These are phyloP conservation scores for Aspergillus fijiensis DNA, from an alignment of 2,329 filamentous ascomycete genomes.

Conservation along the genomic window DNA sequence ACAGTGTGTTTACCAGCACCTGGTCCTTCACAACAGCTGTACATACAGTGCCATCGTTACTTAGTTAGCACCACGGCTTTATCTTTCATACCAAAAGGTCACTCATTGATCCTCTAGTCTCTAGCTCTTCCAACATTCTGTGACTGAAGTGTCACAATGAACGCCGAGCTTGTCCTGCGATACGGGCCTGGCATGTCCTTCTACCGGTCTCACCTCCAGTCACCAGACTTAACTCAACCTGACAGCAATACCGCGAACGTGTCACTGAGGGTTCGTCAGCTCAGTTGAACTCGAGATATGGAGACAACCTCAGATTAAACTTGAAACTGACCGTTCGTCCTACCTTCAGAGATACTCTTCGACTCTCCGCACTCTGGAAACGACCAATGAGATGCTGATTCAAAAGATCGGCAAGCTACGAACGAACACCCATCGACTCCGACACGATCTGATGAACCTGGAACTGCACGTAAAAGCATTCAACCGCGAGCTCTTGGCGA, in stretches of 20 bases:
- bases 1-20: neutral
- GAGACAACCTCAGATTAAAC: neutral
- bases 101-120: slow-evolving; percentile 13
- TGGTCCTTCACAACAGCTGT: neutral
- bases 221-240: neutral
- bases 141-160: slow-evolving; percentile 14
- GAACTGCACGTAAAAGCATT: slow-evolving; percentile 28
- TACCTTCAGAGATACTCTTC: slow-evolving; percentile 19
- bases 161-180: slow-evolving; percentile 13
- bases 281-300: neutral
- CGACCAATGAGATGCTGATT: slow-evolving; percentile 29
- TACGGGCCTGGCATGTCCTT: slow-evolving; percentile 25
- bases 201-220: slow-evolving; percentile 16
- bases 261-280: slow-evolving; percentile 17
- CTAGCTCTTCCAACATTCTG: neutral
- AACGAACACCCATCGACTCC: slow-evolving; percentile 21
- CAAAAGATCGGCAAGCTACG: slow-evolving; percentile 25
- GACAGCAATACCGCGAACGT: neutral
- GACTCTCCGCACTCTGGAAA: slow-evolving; percentile 23
- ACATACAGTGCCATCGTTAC: slow-evolving; percentile 10
- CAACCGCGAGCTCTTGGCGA: slow-evolving; percentile 29
- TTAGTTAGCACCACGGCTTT: slow-evolving; percentile 13
- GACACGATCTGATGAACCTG: slow-evolving; percentile 27
- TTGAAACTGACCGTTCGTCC: neutral
- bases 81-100: slow-evolving; percentile 12